A percentile compares a stretch with the other conserved stretches of the same genome.
Conservation (phyloP, 2,329 filamentous ascomycete genomes). For the Trichophyton rubrum region DNA sequence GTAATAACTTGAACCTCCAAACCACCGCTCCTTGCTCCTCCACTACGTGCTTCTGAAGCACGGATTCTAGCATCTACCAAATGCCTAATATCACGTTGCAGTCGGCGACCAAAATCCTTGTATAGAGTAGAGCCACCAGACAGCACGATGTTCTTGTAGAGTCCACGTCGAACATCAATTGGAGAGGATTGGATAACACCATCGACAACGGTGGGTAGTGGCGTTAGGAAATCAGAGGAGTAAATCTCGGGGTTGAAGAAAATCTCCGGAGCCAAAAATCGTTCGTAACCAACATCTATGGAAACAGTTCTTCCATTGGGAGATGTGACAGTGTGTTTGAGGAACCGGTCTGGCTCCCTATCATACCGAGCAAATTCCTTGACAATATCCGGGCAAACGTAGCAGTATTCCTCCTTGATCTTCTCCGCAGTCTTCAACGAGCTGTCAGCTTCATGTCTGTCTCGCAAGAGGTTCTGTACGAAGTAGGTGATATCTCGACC, state of each 20-base stretch:
- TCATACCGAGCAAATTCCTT: conserved; percentile 96
- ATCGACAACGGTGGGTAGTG: conserved; percentile 86
- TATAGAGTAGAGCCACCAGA: conserved; percentile 95
- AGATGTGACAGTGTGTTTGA: conserved; percentile 76
- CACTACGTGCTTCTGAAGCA: conserved; percentile 81
- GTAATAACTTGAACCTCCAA: conserved; percentile 94
- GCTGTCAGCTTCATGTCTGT: conserved; percentile 91
- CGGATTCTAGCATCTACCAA: conserved; percentile 86
- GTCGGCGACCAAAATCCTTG: conserved; percentile 90
- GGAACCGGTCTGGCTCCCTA: conserved; percentile 78
- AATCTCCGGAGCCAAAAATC: conserved; percentile 95
- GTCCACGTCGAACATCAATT: conserved; percentile 88
- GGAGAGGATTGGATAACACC: conserved; percentile 94
- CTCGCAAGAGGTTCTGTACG: conserved; percentile 87
- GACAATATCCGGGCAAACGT: conserved; percentile 95
- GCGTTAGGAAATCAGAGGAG: conserved; percentile 95
- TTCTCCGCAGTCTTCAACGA: conserved; percentile 94
- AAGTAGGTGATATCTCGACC: conserved; percentile 98
- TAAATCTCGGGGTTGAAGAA: conserved; percentile 99
- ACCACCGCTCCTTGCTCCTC: conserved; percentile 84
- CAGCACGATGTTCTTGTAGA: conserved; percentile 99
- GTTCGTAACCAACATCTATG: conserved; percentile 93
- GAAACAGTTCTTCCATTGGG: conserved; percentile 72
- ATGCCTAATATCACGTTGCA: conserved; percentile 96
- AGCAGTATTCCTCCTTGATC: conserved; percentile 98